Conservation (phyloP, 139 green algal species). For the Volvox africanus region DNA sequence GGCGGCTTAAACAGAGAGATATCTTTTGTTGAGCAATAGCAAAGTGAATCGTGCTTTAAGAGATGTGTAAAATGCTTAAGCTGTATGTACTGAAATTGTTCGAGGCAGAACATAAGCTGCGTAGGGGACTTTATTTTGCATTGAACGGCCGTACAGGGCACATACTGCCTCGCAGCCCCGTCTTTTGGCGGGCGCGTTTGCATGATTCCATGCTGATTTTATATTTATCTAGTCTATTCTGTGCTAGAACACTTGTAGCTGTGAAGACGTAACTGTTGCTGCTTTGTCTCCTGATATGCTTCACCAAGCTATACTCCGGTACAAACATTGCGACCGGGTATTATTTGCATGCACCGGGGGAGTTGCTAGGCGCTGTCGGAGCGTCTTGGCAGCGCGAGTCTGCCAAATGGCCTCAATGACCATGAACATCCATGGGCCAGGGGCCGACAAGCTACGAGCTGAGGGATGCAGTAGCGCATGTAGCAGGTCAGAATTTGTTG, state of each 20-base stretch:
- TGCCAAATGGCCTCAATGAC: not conserved
- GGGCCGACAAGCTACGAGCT: slow-evolving; percentile 4
- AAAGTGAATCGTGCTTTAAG: not conserved
- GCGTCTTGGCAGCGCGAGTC: not conserved
- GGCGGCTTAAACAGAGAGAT: not conserved
- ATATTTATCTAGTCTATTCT: not conserved
- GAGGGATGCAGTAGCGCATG: slow-evolving; percentile 8
- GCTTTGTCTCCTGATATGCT: not conserved
- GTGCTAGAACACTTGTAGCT: not conserved
- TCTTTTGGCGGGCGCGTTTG: not conserved
- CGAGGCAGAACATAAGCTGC: too few relatives aligned
- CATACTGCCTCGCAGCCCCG: not conserved
- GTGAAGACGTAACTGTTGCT: not conserved
- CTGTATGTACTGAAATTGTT: not conserved
- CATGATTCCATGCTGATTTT: not conserved
- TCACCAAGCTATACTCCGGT: not conserved
- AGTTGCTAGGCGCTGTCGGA: not conserved
- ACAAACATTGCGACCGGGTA: not conserved
- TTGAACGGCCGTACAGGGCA: not conserved
- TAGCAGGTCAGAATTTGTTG: not conserved
- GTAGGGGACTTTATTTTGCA: not conserved
- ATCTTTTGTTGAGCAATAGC: not conserved
- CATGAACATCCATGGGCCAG: slow-evolving; percentile 34
- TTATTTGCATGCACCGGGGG: not conserved
- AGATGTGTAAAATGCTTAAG: not conserved